Base-by-base conservation (phyloP, 2,329 filamentous ascomycete genomes). In the Colletotrichum sp. region DNA sequence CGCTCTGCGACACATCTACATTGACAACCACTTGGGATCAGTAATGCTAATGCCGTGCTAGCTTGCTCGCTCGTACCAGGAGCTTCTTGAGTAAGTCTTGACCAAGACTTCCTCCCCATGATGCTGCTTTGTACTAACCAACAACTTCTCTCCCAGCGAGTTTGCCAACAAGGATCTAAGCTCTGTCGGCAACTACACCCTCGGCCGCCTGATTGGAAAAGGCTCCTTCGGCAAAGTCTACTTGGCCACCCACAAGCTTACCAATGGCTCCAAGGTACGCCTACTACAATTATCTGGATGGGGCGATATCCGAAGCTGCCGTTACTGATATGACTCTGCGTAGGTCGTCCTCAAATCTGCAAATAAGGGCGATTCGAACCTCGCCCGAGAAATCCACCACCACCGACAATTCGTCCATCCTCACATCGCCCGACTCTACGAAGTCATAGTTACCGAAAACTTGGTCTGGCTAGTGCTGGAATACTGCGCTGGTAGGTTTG, bases 141-240 rank as follows among this genome's bases (percentile, higher is more conserved):
- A 9, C 22, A 32, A 26, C 30, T 68, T 36, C 44, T 59, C 30
- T 24, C 26, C 28, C 84, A 98, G 95, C 88, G 96, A 99, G 87
- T 99, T 99, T 88, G 94, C 95, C 76, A 95, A 95, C 80, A 94
- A 94, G 84, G 96, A 99, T 79, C 92, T 99, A 79, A 94, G 94
- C 82, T 95, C 93, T 71, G 97, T 99, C 77, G 97, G 97, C 80
- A 99, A 98, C 87, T 99, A 99, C 85, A 93, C 93, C 44, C 91
- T 99, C 73, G 97, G 97, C 62, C 93, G 93, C 75, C 89, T 99
- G 75, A 98, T 99, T 83, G 97, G 97, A 79, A 99, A 99, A 84
- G 97, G 97, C 74, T 98, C 96, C 78, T 99, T 99, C 86, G 97
- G 97, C 81, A 99, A 98, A 87, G 97, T 99, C 81, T 99, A 99